Conservation (phyloP, 2,329 filamentous ascomycete genomes). For the Hymenoscyphus fraxineus region DNA sequence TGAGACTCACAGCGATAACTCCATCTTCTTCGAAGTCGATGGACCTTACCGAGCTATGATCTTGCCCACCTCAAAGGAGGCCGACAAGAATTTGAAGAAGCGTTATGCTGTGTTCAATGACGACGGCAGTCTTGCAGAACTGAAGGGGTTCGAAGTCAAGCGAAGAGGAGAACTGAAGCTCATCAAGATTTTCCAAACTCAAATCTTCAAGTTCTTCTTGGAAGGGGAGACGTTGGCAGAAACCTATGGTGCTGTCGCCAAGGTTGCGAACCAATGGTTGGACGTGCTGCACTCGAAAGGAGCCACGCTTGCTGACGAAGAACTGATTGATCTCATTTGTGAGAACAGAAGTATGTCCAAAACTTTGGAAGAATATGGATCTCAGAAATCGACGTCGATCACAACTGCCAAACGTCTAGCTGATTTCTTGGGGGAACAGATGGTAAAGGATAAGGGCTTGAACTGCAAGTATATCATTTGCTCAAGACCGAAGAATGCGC, state of each 20-base stretch:
- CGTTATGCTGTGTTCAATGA: conserved; percentile 99
- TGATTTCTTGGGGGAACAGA: conserved; percentile 94
- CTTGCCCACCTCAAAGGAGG: conserved; percentile 93
- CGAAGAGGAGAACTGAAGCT: conserved; percentile 95
- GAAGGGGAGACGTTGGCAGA: conserved; percentile 84
- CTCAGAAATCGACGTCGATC: conserved; percentile 97
- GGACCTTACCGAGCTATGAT: conserved; percentile 98
- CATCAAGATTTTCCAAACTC: conserved; percentile 99
- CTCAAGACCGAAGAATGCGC: conserved; percentile 76
- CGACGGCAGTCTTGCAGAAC: conserved; percentile 87
- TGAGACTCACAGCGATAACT: conserved; percentile 96
- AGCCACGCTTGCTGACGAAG: conserved; percentile 86
- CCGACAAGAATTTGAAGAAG: conserved; percentile 99
- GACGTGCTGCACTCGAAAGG: conserved; percentile 91
- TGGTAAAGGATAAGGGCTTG: conserved; percentile 98
- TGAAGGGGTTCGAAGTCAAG: conserved; percentile 98
- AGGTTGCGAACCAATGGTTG: conserved; percentile 92
- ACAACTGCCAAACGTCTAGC: conserved; percentile 93
- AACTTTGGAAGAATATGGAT: conserved; percentile 91
- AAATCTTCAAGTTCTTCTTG: conserved; percentile 99
- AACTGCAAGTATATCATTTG: conserved; percentile 99
- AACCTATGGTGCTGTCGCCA: conserved; percentile 87
- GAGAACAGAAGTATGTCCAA: conserved; percentile 99
- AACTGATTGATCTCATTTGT: conserved; percentile 98
- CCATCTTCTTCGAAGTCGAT: conserved; percentile 99